phyloP scores from a whole-genome alignment of 192 early-diverging fungal genomes.

The Rhizophagus sp. region DNA sequence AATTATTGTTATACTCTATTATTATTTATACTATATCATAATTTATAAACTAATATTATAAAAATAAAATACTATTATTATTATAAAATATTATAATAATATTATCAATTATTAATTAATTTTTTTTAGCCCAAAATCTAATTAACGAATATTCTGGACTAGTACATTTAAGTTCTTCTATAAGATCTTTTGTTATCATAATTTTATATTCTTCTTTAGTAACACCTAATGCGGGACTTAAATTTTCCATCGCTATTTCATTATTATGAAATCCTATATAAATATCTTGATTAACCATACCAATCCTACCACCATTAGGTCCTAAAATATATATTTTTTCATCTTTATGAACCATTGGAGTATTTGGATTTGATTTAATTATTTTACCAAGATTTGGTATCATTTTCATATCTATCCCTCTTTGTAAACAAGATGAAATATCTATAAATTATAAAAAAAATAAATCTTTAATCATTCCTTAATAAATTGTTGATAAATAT shows the following conservation, averaged over 20 bases:
- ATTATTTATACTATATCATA: no score
- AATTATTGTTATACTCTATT: no score
- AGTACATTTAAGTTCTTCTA: neutral
- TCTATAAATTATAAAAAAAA: neutral
- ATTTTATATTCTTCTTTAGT: neutral
- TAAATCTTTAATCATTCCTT: neutral
- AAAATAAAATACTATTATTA: no score
- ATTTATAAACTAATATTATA: no score
- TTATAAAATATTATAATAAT: no score
- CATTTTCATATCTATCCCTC: neutral
- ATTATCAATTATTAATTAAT: no score
- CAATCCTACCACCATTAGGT: neutral
- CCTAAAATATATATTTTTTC: neutral
- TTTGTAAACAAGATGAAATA: neutral
- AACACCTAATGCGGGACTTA: neutral
- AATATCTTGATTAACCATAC: neutral
- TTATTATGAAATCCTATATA: neutral
- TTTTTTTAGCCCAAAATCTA: neutral
- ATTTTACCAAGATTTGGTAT: neutral
- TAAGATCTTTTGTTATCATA: neutral
- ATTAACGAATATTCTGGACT: neutral
- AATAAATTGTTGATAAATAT: no score
- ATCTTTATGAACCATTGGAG: neutral
- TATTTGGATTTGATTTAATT: neutral
- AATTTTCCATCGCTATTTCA: neutral